phyloP scores from a whole-genome alignment of 306 rosid genomes.

The Astragalus glycyphyllos region DNA sequence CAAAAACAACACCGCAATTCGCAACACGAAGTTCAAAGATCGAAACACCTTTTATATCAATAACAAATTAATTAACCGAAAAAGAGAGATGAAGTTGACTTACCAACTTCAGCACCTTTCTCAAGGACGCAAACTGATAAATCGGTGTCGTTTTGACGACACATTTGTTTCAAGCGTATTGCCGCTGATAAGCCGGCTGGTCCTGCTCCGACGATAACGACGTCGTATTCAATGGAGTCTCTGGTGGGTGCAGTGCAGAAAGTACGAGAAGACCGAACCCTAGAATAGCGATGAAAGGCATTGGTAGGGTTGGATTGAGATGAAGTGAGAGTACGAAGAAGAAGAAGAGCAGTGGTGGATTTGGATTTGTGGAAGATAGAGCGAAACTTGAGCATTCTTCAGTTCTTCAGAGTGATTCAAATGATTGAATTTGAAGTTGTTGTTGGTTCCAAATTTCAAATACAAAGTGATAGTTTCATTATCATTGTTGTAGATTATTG shows the following conservation, averaged over 20 bases:
- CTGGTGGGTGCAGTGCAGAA: conserved; percentile 57
- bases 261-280: conserved; percentile 44
- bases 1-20: conserved; percentile 9
- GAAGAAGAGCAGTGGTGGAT: neutral
- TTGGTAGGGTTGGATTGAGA: neutral
- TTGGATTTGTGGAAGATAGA: conserved; percentile 49
- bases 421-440: neutral
- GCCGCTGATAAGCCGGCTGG: conserved; percentile 97
- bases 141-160: conserved; percentile 62
- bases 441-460: neutral
- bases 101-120: conserved; percentile 95
- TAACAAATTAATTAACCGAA: no score
- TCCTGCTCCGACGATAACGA: conserved; percentile 95
- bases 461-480: no score
- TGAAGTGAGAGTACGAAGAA: conserved; percentile 11
- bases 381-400: conserved; percentile 52
- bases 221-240: conserved; percentile 83
- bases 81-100: conserved; percentile 33
- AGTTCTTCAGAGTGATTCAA: conserved; percentile 26
- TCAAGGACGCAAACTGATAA: conserved; percentile 90
- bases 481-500: no score
- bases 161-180: conserved; percentile 80
- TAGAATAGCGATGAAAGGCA: conserved; percentile 32
- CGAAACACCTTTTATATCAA: no score
- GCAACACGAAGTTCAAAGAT: conserved; percentile 9